phyloP scores from a whole-genome alignment of 306 rosid genomes.

The Corylus americana region DNA sequence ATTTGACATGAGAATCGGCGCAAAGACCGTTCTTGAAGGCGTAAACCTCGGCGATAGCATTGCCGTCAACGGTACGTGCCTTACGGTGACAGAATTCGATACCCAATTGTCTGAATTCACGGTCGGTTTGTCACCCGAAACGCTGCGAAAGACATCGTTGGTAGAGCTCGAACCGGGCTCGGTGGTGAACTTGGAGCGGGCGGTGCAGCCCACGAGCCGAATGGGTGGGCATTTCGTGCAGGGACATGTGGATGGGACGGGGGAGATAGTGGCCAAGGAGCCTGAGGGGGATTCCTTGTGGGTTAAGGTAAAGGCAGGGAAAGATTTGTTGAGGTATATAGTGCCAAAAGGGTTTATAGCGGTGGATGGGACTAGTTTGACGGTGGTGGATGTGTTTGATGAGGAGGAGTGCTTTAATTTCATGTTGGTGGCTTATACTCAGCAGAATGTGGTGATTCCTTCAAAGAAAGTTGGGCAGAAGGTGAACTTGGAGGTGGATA shows the following conservation, averaged over 20 bases:
- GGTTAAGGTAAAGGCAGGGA: slow-evolving; percentile 61
- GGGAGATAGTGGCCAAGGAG: slow-evolving; percentile 59
- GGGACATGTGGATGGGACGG: slow-evolving; percentile 97
- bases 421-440: slow-evolving; percentile 89
- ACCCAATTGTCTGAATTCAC: slow-evolving; percentile 46
- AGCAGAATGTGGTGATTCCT: slow-evolving; percentile 75
- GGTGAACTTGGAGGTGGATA: slow-evolving; percentile 92
- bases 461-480: slow-evolving; percentile 77
- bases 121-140: slow-evolving; percentile 89
- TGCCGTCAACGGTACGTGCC: slow-evolving; percentile 90
- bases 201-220: slow-evolving; percentile 69
- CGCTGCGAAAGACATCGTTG: slow-evolving; percentile 81
- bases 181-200: slow-evolving; percentile 77
- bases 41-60: slow-evolving; percentile 89
- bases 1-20: slow-evolving; percentile 60
- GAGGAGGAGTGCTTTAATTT: slow-evolving; percentile 74
- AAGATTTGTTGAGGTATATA: slow-evolving; percentile 54
- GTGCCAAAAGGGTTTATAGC: slow-evolving; percentile 88
- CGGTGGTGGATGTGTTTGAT: slow-evolving; percentile 86
- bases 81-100: slow-evolving; percentile 74
- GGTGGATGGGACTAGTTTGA: slow-evolving; percentile 96
- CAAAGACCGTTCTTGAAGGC: slow-evolving; percentile 71
- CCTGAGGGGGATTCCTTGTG: slow-evolving; percentile 80
- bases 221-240: slow-evolving; percentile 99
- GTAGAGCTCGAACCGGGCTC: slow-evolving; percentile 61